Conservation (phyloP, 1,139 yeast species). For the Geotrichum citri-aurantii region DNA sequence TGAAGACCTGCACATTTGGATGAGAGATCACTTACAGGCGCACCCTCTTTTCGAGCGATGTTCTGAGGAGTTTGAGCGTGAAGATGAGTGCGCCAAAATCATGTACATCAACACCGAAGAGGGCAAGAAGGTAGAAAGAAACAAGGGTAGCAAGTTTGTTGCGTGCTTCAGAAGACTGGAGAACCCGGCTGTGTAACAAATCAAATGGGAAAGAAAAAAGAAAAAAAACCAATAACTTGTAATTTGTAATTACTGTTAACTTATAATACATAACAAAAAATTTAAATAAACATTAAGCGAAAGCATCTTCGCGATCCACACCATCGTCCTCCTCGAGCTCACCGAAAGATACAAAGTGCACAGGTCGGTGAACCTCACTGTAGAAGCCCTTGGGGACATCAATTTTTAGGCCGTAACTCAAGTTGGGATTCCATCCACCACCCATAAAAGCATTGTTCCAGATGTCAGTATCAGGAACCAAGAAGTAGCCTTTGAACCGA, state of each 20-base stretch:
- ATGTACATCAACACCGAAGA: slow-evolving; percentile 95
- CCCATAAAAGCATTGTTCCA: slow-evolving; percentile 95
- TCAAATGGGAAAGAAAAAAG: too few relatives aligned
- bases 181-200: not conserved
- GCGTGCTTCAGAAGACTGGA: slow-evolving; percentile 61
- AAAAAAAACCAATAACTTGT: not conserved
- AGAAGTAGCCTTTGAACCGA: slow-evolving; percentile 69
- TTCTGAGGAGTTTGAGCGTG: slow-evolving; percentile 67
- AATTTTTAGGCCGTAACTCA: slow-evolving; percentile 58
- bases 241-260: not conserved
- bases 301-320: slow-evolving; percentile 68
- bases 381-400: slow-evolving; percentile 81
- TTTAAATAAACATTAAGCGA: slow-evolving; percentile 40
- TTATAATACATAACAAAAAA: not conserved
- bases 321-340: slow-evolving; percentile 52
- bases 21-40: slow-evolving; percentile 83
- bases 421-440: slow-evolving; percentile 65
- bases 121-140: slow-evolving; percentile 92
- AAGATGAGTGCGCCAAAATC: slow-evolving; percentile 74
- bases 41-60: slow-evolving; percentile 89
- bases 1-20: slow-evolving; percentile 89
- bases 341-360: slow-evolving; percentile 72
- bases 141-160: slow-evolving; percentile 76
- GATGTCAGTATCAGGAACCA: slow-evolving; percentile 76
- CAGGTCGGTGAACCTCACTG: slow-evolving; percentile 80